Evolutionary conservation across 2,329 filamentous ascomycete species (phyloP).

Genomic region (Claviceps pazoutovae): DNA sequence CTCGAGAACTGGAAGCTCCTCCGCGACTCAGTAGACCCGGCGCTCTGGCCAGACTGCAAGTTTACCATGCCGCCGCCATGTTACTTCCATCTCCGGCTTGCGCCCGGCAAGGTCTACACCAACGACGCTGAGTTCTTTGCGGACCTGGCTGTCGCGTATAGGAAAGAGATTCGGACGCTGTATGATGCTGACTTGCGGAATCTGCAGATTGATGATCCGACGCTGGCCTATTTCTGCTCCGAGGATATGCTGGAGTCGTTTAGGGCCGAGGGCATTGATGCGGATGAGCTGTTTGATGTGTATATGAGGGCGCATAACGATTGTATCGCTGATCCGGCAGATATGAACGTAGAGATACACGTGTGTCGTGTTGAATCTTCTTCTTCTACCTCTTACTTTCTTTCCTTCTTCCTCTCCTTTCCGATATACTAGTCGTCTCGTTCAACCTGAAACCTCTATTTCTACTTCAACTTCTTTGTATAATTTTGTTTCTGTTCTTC

Average conservation of each 20-base stretch:
- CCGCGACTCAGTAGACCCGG: constrained; percentile 33
- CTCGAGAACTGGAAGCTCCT: constrained; percentile 29
- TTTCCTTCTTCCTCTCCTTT: constrained; percentile 16
- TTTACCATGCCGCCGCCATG: constrained; percentile 53
- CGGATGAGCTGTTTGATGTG: constrained; percentile 51
- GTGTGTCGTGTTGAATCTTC: constrained; percentile 28
- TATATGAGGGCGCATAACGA: constrained; percentile 66
- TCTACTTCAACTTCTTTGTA: too few species aligned
- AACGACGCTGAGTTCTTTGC: constrained; percentile 42
- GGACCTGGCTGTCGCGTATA: constrained; percentile 42
- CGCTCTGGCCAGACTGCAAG: constrained; percentile 50
- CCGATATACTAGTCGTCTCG: too few species aligned
- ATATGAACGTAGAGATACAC: constrained; percentile 60
- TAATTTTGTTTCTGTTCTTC: too few species aligned
- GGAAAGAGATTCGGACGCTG: constrained; percentile 37
- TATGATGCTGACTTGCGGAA: constrained; percentile 42
- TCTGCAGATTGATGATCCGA: constrained; percentile 49
- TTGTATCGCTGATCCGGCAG: constrained; percentile 45
- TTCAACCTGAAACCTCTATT: too few species aligned
- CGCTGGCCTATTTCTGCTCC: constrained; percentile 52
- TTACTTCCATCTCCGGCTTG: constrained; percentile 48
- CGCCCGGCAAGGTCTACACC: constrained; percentile 35
- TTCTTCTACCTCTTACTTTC: constrained; percentile 14
- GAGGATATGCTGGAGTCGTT: constrained; percentile 50
- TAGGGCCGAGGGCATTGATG: constrained; percentile 41